phyloP scores from a whole-genome alignment of 768 basidiomycete species.

The Pisolithus marmoratus region DNA sequence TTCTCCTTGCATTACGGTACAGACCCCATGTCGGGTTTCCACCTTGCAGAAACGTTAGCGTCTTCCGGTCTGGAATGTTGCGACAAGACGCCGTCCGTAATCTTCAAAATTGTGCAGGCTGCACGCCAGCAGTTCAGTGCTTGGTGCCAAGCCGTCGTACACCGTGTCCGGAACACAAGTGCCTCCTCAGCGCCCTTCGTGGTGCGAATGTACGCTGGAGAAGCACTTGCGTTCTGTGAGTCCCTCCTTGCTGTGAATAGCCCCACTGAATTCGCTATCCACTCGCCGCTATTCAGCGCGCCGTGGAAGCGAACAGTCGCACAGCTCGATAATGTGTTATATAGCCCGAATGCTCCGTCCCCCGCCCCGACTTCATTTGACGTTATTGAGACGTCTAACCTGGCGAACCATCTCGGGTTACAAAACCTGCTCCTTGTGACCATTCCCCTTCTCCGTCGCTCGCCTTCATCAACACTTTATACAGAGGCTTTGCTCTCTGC shows the following conservation, averaged over 20 bases:
- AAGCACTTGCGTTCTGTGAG: slow-evolving; percentile 23
- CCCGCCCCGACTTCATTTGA: slow-evolving; percentile 26
- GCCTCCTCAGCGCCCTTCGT: slow-evolving; percentile 7
- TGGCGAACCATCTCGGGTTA: slow-evolving; percentile 26
- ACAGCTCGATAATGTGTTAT: slow-evolving; percentile 16
- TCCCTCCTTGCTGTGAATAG: slow-evolving; percentile 15
- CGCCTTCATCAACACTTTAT: slow-evolving; percentile 21
- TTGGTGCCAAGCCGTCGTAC: slow-evolving; percentile 22
- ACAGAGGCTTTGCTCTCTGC: slow-evolving; percentile 22
- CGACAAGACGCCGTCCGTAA: slow-evolving; percentile 5
- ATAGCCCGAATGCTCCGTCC: slow-evolving; percentile 7
- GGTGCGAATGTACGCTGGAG: slow-evolving; percentile 26
- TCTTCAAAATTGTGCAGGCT: slow-evolving; percentile 13
- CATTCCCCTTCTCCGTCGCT: slow-evolving; percentile 18
- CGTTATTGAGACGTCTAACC: slow-evolving; percentile 30
- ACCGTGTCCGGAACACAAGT: slow-evolving; percentile 5
- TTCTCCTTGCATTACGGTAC: slow-evolving; percentile 25
- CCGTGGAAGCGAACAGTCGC: slow-evolving; percentile 23
- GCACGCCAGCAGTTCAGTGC: slow-evolving; percentile 18
- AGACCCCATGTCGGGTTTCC: slow-evolving; percentile 27
- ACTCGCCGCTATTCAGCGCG: slow-evolving; percentile 14
- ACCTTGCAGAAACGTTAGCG: slow-evolving; percentile 24
- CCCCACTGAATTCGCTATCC: neutral
- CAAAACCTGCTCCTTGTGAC: slow-evolving; percentile 21
- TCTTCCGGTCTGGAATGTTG: neutral